A percentile compares a stretch with the other conserved stretches of the same genome.
These are phyloP conservation scores for Sequoiadendron giganteum DNA, from an alignment of 75 land plant genomes.

Conservation along the genomic window DNA sequence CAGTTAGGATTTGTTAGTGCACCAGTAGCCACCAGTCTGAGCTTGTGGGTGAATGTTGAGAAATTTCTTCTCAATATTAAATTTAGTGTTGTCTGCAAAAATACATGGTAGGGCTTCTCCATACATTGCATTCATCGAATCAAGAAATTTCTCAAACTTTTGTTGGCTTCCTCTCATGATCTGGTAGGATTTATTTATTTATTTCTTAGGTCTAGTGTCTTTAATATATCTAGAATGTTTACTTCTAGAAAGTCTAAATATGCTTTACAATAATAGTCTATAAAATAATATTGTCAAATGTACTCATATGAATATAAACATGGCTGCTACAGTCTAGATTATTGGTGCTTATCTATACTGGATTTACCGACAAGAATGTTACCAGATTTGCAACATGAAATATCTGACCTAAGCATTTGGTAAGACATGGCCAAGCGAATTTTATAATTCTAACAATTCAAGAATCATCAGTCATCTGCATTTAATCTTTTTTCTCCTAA, in stretches of 20 bases:
- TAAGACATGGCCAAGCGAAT: conserved; percentile 9
- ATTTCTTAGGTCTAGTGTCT: background rate
- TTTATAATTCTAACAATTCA: background rate
- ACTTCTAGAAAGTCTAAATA: background rate
- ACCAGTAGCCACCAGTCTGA: conserved; percentile 34
- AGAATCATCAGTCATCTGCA: background rate
- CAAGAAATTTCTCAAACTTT: conserved; percentile 26
- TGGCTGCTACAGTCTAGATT: conserved; percentile 21
- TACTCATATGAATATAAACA: background rate
- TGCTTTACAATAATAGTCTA: background rate
- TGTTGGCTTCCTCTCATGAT: conserved; percentile 37
- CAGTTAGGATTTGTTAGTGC: conserved; percentile 30
- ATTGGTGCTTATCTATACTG: conserved; percentile 32
- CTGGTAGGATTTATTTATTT: conserved; percentile 24
- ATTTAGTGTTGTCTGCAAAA: conserved; percentile 19
- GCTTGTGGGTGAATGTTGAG: conserved; percentile 30
- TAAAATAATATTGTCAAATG: background rate
- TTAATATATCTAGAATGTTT: background rate
- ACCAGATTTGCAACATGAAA: conserved; percentile 34
- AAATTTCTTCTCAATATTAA: conserved; percentile 22
- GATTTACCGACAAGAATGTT: conserved; percentile 20
- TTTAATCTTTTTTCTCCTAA: background rate
- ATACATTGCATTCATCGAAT: conserved; percentile 26
- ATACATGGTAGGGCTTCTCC: conserved; percentile 29
- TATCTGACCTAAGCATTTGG: conserved; percentile 32